Conservation (phyloP, 2,329 filamentous ascomycete species). For the Triangularia setosa region DNA sequence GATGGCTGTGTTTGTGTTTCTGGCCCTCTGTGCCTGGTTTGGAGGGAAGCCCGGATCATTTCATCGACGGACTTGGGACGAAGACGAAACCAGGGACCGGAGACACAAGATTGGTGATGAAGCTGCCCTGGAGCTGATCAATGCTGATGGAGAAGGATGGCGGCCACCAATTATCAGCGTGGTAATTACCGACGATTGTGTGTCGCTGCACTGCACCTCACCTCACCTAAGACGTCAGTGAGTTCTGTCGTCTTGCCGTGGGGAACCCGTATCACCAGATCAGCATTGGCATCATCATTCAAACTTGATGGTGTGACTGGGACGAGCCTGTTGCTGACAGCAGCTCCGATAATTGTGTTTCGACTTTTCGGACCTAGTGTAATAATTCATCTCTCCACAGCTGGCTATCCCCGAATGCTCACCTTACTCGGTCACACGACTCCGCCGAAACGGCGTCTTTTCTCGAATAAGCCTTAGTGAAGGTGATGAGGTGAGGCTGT, state of each 20-base stretch:
- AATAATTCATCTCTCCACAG: neutral
- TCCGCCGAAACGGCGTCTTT: neutral
- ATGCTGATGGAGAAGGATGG: neutral
- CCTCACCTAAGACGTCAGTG: neutral
- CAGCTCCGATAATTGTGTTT: neutral
- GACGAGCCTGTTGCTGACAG: neutral
- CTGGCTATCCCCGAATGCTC: neutral
- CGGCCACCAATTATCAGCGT: no score
- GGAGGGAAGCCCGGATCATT: neutral
- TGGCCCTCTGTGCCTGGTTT: neutral
- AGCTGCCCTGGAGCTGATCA: neutral
- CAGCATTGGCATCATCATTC: neutral
- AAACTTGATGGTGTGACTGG: neutral
- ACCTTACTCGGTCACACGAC: neutral
- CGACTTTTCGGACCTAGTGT: neutral
- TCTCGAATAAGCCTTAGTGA: neutral
- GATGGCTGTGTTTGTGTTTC: neutral
- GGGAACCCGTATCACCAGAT: neutral
- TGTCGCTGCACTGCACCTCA: neutral
- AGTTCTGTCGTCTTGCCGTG: neutral
- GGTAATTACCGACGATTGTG: neutral
- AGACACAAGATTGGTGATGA: neutral
- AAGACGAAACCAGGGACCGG: neutral
- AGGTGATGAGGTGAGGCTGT: neutral
- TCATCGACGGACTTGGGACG: neutral